These are phyloP conservation scores for Pisolithus albus DNA, from an alignment of 768 basidiomycete species.

Conservation along the genomic window DNA sequence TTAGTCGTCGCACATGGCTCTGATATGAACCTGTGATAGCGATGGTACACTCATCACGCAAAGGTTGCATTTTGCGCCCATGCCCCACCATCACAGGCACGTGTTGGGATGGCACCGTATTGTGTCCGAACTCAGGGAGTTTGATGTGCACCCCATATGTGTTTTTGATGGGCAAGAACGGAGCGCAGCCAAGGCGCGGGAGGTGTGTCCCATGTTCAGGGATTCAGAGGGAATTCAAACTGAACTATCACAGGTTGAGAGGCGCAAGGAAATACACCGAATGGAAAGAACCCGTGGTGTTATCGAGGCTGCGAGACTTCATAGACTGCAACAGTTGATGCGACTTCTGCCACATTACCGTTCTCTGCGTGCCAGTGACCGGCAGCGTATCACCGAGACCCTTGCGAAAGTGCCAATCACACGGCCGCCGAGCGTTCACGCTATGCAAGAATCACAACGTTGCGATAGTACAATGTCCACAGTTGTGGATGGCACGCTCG, in stretches of 20 bases:
- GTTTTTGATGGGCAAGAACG: slow-evolving; percentile 76
- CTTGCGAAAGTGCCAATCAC: slow-evolving; percentile 9
- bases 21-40: slow-evolving; percentile 31
- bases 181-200: slow-evolving; percentile 58
- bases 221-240: background rate
- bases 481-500: background rate
- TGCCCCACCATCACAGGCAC: slow-evolving; percentile 60
- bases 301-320: slow-evolving; percentile 53
- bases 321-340: slow-evolving; percentile 43
- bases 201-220: slow-evolving; percentile 39
- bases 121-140: slow-evolving; percentile 51
- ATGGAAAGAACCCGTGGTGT: slow-evolving; percentile 44
- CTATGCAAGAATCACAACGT: background rate
- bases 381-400: slow-evolving; percentile 22
- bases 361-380: slow-evolving; percentile 25
- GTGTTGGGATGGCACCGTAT: slow-evolving; percentile 75
- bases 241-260: slow-evolving; percentile 38
- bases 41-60: slow-evolving; percentile 86
- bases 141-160: slow-evolving; percentile 56
- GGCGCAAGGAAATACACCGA: slow-evolving; percentile 46
- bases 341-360: slow-evolving; percentile 34
- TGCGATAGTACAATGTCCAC: background rate
- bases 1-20: background rate
- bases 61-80: slow-evolving; percentile 66
- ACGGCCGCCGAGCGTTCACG: background rate